phyloP scores from a whole-genome alignment of 805 yeast genomes.

The Schwanniomyces occidentalis region DNA sequence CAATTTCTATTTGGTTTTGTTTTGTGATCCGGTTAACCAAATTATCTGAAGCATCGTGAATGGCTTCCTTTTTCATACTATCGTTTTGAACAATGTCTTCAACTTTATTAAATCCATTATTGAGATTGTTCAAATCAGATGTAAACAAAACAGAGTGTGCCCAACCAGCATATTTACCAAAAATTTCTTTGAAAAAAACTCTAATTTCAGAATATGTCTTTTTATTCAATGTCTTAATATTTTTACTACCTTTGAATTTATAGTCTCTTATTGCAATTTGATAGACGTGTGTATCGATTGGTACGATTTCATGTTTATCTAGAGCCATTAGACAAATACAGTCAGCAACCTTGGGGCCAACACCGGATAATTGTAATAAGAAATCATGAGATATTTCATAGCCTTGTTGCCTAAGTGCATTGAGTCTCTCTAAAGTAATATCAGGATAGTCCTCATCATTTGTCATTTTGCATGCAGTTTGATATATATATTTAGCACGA shows the following conservation, averaged over 20 bases:
- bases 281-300: constrained; percentile 94
- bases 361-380: constrained; percentile 73
- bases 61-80: constrained; percentile 1
- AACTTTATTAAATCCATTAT: constrained; percentile 54
- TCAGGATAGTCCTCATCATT: constrained; percentile 37
- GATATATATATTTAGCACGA: constrained; percentile 82
- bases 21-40: background rate
- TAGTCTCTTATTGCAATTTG: constrained; percentile 86
- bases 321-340: constrained; percentile 92
- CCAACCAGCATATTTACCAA: constrained; percentile 98
- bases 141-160: constrained; percentile 95
- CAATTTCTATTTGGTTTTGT: background rate
- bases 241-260: constrained; percentile 49
- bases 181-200: constrained; percentile 56
- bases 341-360: constrained; percentile 98
- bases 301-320: constrained; percentile 84
- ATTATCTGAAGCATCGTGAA: background rate
- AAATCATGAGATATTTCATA: constrained; percentile 58
- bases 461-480: constrained; percentile 63
- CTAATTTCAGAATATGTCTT: constrained; percentile 58
- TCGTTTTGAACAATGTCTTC: no score
- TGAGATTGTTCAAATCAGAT: constrained; percentile 71
- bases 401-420: constrained; percentile 43
- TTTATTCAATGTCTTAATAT: constrained; percentile 47
- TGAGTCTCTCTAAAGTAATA: constrained; percentile 35